These are phyloP conservation scores for Chionographis japonica DNA, from an alignment of 106 monocot species.

Conservation along the genomic window DNA sequence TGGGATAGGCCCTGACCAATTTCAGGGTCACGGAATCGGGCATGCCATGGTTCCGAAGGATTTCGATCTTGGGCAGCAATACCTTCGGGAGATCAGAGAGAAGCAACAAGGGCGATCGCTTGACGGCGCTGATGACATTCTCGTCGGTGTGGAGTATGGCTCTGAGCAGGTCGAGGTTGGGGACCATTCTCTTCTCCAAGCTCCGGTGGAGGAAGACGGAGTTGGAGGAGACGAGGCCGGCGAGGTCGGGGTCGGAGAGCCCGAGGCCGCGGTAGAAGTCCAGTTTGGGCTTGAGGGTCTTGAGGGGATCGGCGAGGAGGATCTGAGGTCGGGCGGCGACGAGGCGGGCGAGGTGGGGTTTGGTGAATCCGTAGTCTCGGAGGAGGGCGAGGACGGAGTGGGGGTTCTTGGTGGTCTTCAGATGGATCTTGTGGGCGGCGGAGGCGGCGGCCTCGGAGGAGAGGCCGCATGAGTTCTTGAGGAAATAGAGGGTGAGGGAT, in stretches of 20 bases:
- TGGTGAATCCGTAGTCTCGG: constrained; percentile 25
- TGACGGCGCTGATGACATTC: constrained; percentile 7
- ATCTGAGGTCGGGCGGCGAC: constrained; percentile 22
- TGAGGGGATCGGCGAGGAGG: constrained; percentile 20
- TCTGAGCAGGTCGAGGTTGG: constrained; percentile 11
- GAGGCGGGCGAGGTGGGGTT: constrained; percentile 24
- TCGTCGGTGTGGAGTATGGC: constrained; percentile 3
- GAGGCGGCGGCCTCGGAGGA: constrained; percentile 18
- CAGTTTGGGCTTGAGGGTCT: constrained; percentile 43
- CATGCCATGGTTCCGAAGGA: constrained; percentile 7
- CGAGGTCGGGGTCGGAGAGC: constrained; percentile 14
- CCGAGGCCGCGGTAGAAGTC: constrained; percentile 32
- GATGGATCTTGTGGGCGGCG: constrained; percentile 18
- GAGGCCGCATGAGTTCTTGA: constrained; percentile 29
- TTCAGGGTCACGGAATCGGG: background rate
- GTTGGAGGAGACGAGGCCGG: constrained; percentile 1
- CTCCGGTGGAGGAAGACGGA: constrained; percentile 16
- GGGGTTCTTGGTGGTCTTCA: constrained; percentile 25
- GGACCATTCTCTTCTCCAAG: constrained; percentile 7
- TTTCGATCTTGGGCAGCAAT: constrained; percentile 8
- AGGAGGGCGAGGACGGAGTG: constrained; percentile 27
- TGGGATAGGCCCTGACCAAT: constrained; percentile 7
- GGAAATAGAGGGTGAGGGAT: constrained; percentile 29
- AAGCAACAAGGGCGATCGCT: constrained; percentile 4
- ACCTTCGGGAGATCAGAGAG: background rate